A percentile compares a stretch with the other conserved stretches of the same genome.
phyloP scores from a whole-genome alignment of 148 eudicot species.

The Oxyria digyna region DNA sequence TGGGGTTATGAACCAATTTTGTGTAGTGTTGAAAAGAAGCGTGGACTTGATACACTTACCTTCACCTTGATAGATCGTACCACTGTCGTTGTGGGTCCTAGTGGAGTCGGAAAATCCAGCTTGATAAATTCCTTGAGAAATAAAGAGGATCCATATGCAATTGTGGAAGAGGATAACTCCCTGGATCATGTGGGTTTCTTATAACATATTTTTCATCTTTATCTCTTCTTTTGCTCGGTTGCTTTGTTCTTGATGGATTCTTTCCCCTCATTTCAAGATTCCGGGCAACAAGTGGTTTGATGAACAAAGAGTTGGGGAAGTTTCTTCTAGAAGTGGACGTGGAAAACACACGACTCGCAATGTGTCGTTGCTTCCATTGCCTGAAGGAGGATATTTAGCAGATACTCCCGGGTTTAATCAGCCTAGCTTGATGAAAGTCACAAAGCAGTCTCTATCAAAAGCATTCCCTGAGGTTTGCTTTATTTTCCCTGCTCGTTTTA shows the following conservation, averaged over 20 bases:
- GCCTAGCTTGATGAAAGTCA: slow-evolving; percentile 78
- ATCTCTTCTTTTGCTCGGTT: not conserved
- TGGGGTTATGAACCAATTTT: slow-evolving; percentile 88
- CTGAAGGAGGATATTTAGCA: slow-evolving; percentile 80
- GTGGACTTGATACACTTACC: slow-evolving; percentile 67
- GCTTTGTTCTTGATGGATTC: not conserved
- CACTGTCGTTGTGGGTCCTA: slow-evolving; percentile 90
- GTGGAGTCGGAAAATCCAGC: slow-evolving; percentile 97
- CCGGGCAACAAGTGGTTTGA: slow-evolving; percentile 77
- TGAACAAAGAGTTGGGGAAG: slow-evolving; percentile 90
- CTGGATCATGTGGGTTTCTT: slow-evolving; percentile 45
- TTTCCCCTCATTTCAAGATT: slow-evolving; percentile 25
- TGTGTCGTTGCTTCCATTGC: slow-evolving; percentile 76
- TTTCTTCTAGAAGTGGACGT: slow-evolving; percentile 87
- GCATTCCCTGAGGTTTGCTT: slow-evolving; percentile 80
- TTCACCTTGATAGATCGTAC: slow-evolving; percentile 65
- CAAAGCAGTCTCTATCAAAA: slow-evolving; percentile 64
- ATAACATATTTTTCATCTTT: slow-evolving; percentile 4
- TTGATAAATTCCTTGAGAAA: slow-evolving; percentile 78
- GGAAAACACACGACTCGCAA: slow-evolving; percentile 93
- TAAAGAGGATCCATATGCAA: slow-evolving; percentile 20
- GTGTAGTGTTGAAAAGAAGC: slow-evolving; percentile 68
- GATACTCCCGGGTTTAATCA: slow-evolving; percentile 98
- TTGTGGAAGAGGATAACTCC: slow-evolving; percentile 34
- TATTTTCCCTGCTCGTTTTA: slow-evolving; percentile 6